A percentile compares a stretch with the other conserved stretches of the same genome.
Evolutionary conservation across 768 basidiomycete genomes (phyloP).

Genomic region (Lyophyllum atratum): DNA sequence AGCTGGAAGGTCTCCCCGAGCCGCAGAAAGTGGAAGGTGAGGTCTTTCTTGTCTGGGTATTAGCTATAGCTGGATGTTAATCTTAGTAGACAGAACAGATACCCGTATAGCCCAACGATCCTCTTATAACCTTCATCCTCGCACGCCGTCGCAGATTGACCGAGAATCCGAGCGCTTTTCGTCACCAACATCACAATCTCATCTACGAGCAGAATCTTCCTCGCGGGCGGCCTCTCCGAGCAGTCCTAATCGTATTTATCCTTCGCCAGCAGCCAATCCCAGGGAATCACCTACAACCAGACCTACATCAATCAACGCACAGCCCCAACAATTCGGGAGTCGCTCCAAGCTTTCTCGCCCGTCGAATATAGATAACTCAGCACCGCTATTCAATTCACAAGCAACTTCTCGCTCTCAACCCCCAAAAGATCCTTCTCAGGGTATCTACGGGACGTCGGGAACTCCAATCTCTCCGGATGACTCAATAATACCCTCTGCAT

Average conservation of each 20-base stretch:
- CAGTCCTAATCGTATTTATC: constrained; percentile 24
- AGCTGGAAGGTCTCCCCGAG: constrained; percentile 60
- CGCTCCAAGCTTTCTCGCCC: constrained; percentile 41
- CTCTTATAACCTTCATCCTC: constrained; percentile 19
- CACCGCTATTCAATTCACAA: constrained; percentile 27
- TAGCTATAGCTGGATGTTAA: background rate
- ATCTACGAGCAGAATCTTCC: constrained; percentile 25
- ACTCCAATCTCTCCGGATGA: constrained; percentile 1
- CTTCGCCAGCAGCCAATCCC: constrained; percentile 11
- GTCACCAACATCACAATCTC: constrained; percentile 20
- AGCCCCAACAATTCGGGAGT: constrained; percentile 26
- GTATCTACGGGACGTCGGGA: background rate
- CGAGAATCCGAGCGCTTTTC: constrained; percentile 24
- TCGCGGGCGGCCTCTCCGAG: constrained; percentile 45
- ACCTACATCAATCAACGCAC: constrained; percentile 37
- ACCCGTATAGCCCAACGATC: constrained; percentile 14
- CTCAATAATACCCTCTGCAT: constrained; percentile 12
- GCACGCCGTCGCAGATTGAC: constrained; percentile 27
- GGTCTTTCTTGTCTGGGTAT: constrained; percentile 1
- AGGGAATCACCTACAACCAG: constrained; percentile 18
- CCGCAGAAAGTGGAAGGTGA: constrained; percentile 35
- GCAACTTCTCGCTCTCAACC: constrained; percentile 5
- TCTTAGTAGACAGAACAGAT: background rate
- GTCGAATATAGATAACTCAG: constrained; percentile 42
- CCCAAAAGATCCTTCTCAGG: background rate